Conservation (phyloP, 1,284 basidiomycete genomes). For the Cryptococcus floricola region DNA sequence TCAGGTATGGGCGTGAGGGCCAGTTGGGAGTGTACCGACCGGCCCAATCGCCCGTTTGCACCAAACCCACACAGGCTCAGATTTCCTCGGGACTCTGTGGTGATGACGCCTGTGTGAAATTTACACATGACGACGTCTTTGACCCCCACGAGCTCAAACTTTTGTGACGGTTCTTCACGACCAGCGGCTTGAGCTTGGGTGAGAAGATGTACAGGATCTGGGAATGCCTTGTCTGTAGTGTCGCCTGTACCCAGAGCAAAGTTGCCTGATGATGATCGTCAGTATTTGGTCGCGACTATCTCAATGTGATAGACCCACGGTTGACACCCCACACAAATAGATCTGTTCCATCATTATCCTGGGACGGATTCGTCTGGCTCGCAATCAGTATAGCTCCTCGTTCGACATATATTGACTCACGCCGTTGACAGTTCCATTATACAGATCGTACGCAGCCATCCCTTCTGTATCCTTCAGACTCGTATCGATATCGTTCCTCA, state of each 20-base stretch:
- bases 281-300: neutral
- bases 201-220: constrained; percentile 66
- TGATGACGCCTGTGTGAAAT: constrained; percentile 75
- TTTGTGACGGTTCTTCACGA: constrained; percentile 38
- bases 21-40: constrained; percentile 74
- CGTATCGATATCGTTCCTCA: constrained; percentile 70
- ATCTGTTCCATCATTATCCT: constrained; percentile 55
- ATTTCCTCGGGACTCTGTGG: constrained; percentile 68
- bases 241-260: constrained; percentile 80
- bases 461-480: constrained; percentile 82
- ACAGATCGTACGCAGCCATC: constrained; percentile 88
- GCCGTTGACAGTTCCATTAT: constrained; percentile 79
- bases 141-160: constrained; percentile 57
- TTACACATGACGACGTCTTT: constrained; percentile 72
- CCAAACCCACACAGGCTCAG: constrained; percentile 82
- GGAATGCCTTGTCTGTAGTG: constrained; percentile 69
- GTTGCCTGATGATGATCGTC: constrained; percentile 52
- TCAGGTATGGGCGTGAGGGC: constrained; percentile 61
- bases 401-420: constrained; percentile 20
- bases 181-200: constrained; percentile 51
- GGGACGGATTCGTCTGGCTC: constrained; percentile 58
- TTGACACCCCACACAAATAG: constrained; percentile 92
- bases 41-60: constrained; percentile 73
- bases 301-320: constrained; percentile 44
- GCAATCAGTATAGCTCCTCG: constrained; percentile 2